Evolutionary conservation across 495 filamentous ascomycete genomes (phyloP), one percentile per base, ranked within the genome.

Genomic region (Penicillium goetzii): DNA sequence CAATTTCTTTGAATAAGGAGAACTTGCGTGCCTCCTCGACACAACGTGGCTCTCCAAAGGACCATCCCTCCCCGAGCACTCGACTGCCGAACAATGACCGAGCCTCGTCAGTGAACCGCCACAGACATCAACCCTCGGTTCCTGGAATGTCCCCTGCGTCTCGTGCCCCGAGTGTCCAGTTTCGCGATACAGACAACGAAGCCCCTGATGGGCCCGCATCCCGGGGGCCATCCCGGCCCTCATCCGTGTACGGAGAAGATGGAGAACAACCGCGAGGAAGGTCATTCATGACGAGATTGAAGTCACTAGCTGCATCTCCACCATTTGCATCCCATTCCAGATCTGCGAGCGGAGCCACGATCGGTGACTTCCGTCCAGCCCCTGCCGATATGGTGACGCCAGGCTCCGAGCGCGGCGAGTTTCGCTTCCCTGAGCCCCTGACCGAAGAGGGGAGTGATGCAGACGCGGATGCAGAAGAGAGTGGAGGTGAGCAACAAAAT

Each of bases 401-500:
- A 10, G 75, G 68, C 32, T 82, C 64, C 58, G 85, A 76, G 76
- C 83, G 73, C 55, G 84, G 78, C 56, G 86, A 84, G 53, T 81
- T 76, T 56, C 84, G 79, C 38, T 81, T 78, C 65, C 80, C 85
- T 25, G 80, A 85, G 43, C 81, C 83, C 3, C 71, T 85, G 36
- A 76, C 84, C 47, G 88, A 90, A 65, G 85, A 89, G 64, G 84
- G 81, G 2, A 89, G 87, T 58, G 88, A 88, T 67, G 88, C 87
- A 62, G 90, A 92, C 76, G 90, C 90, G 5, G 90, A 93, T 74
- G 90, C 88, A 11, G 90, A 92, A 68, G 88, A 91, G 68, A 93
- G 77, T 41, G 76, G 74, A 9, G 80, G 75, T 11, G 85, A 84
- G 36, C 72, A 80, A 45, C 72, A 80, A 43, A 68, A 69, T 5